Percentiles rank a stretch among this genome's conserved stretches.
These are phyloP conservation scores for Capsella bursapastoris DNA, from an alignment of 345 rosid species.

Conservation along the genomic window DNA sequence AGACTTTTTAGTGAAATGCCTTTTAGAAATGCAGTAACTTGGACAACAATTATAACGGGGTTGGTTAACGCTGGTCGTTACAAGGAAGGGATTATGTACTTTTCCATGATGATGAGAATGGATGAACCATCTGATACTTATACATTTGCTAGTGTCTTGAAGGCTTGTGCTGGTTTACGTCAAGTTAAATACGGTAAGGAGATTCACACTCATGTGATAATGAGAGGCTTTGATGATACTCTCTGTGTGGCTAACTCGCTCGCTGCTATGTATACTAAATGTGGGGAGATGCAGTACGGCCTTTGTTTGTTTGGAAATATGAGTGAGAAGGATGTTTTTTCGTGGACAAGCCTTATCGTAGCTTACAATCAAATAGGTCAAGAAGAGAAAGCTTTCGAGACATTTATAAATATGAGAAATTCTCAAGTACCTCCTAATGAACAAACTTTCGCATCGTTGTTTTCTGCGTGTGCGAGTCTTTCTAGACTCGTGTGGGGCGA, in stretches of 20 bases:
- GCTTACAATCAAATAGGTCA: slow-evolving; percentile 63
- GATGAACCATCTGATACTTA: slow-evolving; percentile 57
- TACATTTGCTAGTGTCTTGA: slow-evolving; percentile 67
- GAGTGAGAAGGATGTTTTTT: slow-evolving; percentile 66
- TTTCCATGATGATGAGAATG: slow-evolving; percentile 67
- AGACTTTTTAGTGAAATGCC: slow-evolving; percentile 74
- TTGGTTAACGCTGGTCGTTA: slow-evolving; percentile 66
- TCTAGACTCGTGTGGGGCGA: slow-evolving; percentile 71
- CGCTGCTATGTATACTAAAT: slow-evolving; percentile 71
- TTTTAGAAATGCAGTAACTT: slow-evolving; percentile 64
- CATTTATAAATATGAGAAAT: slow-evolving; percentile 63
- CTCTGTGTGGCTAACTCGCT: slow-evolving; percentile 78
- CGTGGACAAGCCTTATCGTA: slow-evolving; percentile 76
- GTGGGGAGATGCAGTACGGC: slow-evolving; percentile 71
- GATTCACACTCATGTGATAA: slow-evolving; percentile 68
- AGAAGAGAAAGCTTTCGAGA: slow-evolving; percentile 60
- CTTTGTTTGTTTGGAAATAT: slow-evolving; percentile 63
- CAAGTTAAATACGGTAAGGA: slow-evolving; percentile 66
- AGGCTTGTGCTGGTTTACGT: slow-evolving; percentile 78
- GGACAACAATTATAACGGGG: slow-evolving; percentile 85
- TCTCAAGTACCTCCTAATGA: slow-evolving; percentile 66
- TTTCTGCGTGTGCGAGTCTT: slow-evolving; percentile 69
- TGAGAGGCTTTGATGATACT: slow-evolving; percentile 57
- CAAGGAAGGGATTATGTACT: slow-evolving; percentile 61
- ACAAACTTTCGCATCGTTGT: slow-evolving; percentile 68